Evolutionary conservation across 495 filamentous ascomycete genomes (phyloP).

Genomic region (Penicillium odoratum): DNA sequence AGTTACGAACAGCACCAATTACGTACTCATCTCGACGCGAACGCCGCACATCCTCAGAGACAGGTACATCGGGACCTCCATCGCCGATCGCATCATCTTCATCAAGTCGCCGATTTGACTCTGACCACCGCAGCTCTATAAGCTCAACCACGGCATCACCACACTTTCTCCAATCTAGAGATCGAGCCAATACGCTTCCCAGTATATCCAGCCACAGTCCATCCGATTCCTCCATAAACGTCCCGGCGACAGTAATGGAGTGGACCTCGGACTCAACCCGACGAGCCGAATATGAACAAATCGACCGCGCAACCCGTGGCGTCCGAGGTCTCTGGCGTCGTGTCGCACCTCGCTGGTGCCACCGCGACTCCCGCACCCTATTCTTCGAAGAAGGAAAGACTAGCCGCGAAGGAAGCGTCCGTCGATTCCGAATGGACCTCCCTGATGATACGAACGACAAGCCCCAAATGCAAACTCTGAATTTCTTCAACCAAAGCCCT

Average conservation of each 20-base stretch:
- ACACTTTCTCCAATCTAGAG: constrained; percentile 13
- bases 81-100: constrained; percentile 23
- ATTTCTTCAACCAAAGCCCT: constrained; percentile 4
- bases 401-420: constrained; percentile 47
- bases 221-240: constrained; percentile 29
- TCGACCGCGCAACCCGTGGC: constrained; percentile 49
- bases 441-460: constrained; percentile 22
- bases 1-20: constrained; percentile 11
- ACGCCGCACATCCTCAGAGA: constrained; percentile 19
- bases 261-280: constrained; percentile 51
- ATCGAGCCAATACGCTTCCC: constrained; percentile 25
- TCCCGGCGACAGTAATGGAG: constrained; percentile 48
- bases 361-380: constrained; percentile 30
- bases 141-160: constrained; percentile 9
- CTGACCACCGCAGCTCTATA: constrained; percentile 15
- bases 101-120: constrained; percentile 16
- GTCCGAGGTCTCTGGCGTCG: constrained; percentile 47
- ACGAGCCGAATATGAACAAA: constrained; percentile 49
- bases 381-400: constrained; percentile 46
- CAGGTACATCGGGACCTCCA: constrained; percentile 20
- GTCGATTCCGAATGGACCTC: constrained; percentile 51
- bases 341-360: constrained; percentile 45
- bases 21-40: constrained; percentile 14
- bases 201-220: constrained; percentile 12
- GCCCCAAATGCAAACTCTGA: constrained; percentile 10